Conservation (phyloP, 176 grass and related monocot genomes). For the maize (Zea mays) region Zm-B73-REFERENCE-NAM-5.0 NC_050099.1:155691001-155691500, state of each 20-base stretch:
- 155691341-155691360: slow-evolving; percentile 99
- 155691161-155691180: no score
- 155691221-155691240: neutral
- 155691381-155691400: neutral
- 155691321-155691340: slow-evolving; percentile 29
- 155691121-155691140: no score
- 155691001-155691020: neutral
- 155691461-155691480: neutral
- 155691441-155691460: neutral
- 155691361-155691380: slow-evolving; percentile 73
- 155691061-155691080: slow-evolving; percentile 1
- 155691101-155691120: no score
- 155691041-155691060: slow-evolving; percentile 25
- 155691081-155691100: neutral
- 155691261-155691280: slow-evolving; percentile 51
- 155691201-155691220: neutral
- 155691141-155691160: no score
- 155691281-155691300: slow-evolving; percentile 64
- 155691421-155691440: slow-evolving; percentile 23
- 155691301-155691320: slow-evolving; percentile 24
- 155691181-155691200: no score
- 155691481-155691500: neutral
- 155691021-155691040: slow-evolving; percentile 33
- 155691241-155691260: slow-evolving; percentile 26
- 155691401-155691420: neutral